Evolutionary conservation across 129 eudicot species (phyloP).

Genomic region (Lactuca saligna): DNA sequence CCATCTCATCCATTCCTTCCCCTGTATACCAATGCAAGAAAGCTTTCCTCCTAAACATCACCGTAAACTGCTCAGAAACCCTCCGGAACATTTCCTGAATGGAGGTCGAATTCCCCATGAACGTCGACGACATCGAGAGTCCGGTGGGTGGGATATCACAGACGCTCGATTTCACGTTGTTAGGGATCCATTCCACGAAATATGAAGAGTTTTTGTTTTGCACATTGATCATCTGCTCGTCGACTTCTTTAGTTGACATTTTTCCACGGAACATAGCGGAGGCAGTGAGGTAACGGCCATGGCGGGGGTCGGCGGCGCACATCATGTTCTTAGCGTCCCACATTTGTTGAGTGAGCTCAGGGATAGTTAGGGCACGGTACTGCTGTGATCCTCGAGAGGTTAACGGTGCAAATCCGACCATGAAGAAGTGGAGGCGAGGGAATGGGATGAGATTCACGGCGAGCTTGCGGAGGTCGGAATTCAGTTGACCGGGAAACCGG

Average conservation of each 20-base stretch:
- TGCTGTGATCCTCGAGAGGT: constrained; percentile 70
- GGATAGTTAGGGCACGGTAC: constrained; percentile 62
- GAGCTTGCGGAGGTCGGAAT: constrained; percentile 80
- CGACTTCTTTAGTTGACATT: constrained; percentile 69
- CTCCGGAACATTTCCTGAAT: constrained; percentile 75
- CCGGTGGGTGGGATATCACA: constrained; percentile 73
- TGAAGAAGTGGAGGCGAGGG: constrained; percentile 87
- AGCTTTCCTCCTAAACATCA: constrained; percentile 67
- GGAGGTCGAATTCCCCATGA: constrained; percentile 69
- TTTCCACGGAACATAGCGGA: constrained; percentile 75
- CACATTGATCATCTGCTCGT: constrained; percentile 69
- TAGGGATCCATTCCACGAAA: constrained; percentile 77
- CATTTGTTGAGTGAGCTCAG: constrained; percentile 75
- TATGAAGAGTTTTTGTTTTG: constrained; percentile 75
- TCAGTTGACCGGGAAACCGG: constrained; percentile 78
- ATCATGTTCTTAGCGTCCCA: constrained; percentile 82
- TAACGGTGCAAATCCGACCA: constrained; percentile 78
- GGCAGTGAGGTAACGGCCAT: constrained; percentile 70
- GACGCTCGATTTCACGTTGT: constrained; percentile 72
- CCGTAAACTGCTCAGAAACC: constrained; percentile 74
- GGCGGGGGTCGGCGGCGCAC: constrained; percentile 78
- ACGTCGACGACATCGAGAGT: constrained; percentile 65
- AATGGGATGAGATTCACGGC: constrained; percentile 81
- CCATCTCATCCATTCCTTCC: constrained; percentile 80
- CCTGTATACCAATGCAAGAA: constrained; percentile 75